Percentiles rank a stretch among this genome's conserved stretches.
These are phyloP conservation scores for Beauveria scarabaeidicola DNA, from an alignment of 2,329 filamentous ascomycete species.

Conservation along the genomic window DNA sequence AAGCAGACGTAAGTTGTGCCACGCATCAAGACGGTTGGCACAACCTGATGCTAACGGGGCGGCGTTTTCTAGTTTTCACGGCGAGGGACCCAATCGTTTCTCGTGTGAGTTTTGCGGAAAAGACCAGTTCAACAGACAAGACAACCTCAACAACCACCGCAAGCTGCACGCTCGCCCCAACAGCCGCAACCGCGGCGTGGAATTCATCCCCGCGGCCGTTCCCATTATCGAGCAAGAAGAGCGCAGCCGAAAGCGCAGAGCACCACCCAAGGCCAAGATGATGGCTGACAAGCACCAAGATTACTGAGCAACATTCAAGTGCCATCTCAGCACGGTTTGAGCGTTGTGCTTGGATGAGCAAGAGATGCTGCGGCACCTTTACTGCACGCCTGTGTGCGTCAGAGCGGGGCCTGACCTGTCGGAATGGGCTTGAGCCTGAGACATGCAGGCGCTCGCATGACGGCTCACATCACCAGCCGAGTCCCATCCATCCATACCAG, in stretches of 20 bases:
- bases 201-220: constrained; percentile 31
- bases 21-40: background rate
- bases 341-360: background rate
- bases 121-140: constrained; percentile 32
- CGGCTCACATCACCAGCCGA: background rate
- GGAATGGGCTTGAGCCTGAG: constrained; percentile 1
- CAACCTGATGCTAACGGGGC: background rate
- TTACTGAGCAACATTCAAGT: constrained; percentile 16
- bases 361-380: background rate
- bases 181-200: constrained; percentile 30
- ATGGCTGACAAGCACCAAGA: constrained; percentile 23
- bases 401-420: background rate
- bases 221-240: constrained; percentile 32
- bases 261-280: constrained; percentile 29
- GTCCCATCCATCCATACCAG: background rate
- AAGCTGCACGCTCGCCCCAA: constrained; percentile 32
- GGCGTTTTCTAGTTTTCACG: constrained; percentile 23
- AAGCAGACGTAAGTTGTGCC: constrained; percentile 37
- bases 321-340: background rate
- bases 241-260: constrained; percentile 31
- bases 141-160: constrained; percentile 35
- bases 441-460: constrained; percentile 9
- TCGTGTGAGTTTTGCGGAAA: constrained; percentile 35
- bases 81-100: constrained; percentile 31
- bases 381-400: background rate